Base-by-base conservation (phyloP, 176 grass and related monocot genomes). In the Miscanthus lutarioriparius region DNA sequence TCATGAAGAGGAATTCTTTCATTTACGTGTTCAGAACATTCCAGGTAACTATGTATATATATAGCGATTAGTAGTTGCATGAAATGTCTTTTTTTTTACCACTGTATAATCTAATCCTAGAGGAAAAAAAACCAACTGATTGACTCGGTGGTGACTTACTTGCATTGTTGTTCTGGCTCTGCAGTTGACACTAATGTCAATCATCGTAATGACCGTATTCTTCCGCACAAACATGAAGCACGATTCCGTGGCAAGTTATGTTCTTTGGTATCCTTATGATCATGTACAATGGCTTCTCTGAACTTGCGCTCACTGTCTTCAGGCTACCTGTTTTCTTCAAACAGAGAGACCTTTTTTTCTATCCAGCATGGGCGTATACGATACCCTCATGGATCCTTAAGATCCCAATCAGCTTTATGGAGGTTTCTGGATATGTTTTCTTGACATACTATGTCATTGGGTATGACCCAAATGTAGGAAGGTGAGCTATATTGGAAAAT, bases 1-100 rank as follows among this genome's bases (percentile, higher is more conserved):
- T 97, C 28, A 94, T 97, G 95, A 97, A 94, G 76, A 92, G 95
- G 82, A 94, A 97, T 67, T 97, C 90, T 22, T 97, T 97, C 41
- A 86, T 97, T 70, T 97, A 97, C 47, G 64, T 92, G 13, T 97
- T 97, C 67, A 94, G 89, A 86, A 74, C 64, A 44, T 67, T 84
- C 82, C 95, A 94, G 89, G 95, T 94, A 65, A 51, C 48, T 51
- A 6, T 19, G 47, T 49, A 19, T 51, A 19, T 22, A 17, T 47
- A 32, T 47, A 32, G 54, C 16, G 16, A 53, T 53, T 19, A 53
- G 47, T 49, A 19, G 43, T 48, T 48, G 3, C 47, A 16, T 22
- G 17, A 56, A 22, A 22, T 10, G 47, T 4, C 4, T 17, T 15
- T 49, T 49, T 17, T 49, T 17, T 48, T n/a, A 17, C 47, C 5